Percentiles rank a stretch among this genome's conserved stretches.
Conservation (phyloP, 2,329 filamentous ascomycete genomes). For the Botrytis aclada region DNA sequence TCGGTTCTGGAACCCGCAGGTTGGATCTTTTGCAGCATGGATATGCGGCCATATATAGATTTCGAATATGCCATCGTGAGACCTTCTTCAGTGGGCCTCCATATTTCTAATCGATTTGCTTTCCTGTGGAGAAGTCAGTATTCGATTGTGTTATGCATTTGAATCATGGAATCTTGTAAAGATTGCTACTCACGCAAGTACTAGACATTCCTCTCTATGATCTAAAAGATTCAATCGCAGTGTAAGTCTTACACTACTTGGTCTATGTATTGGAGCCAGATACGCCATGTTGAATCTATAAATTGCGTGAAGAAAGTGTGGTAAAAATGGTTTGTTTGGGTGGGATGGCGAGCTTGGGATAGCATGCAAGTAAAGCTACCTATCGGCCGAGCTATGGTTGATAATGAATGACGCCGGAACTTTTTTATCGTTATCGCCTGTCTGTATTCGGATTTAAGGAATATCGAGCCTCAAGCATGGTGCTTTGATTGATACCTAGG, state of each 20-base stretch:
- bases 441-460: slow-evolving; percentile 14
- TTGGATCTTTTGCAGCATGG: slow-evolving; percentile 76
- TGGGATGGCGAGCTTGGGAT: not conserved
- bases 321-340: not conserved
- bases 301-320: not conserved
- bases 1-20: slow-evolving; percentile 73
- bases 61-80: slow-evolving; percentile 65
- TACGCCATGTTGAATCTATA: slow-evolving; percentile 69
- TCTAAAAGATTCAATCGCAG: slow-evolving; percentile 74
- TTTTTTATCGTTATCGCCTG: slow-evolving; percentile 21
- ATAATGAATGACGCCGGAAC: slow-evolving; percentile 16
- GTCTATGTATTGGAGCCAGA: slow-evolving; percentile 85
- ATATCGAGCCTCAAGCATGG: not conserved
- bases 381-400: slow-evolving; percentile 3
- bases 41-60: slow-evolving; percentile 79
- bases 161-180: not conserved
- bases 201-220: slow-evolving; percentile 72
- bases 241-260: slow-evolving; percentile 88
- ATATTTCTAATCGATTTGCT: slow-evolving; percentile 82
- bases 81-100: slow-evolving; percentile 63
- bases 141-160: slow-evolving; percentile 21
- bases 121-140: slow-evolving; percentile 52
- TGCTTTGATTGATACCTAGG: not conserved
- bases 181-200: slow-evolving; percentile 69
- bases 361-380: slow-evolving; percentile 12